Conservation (phyloP, 495 filamentous ascomycete species). For the Cryomyces minteri region DNA sequence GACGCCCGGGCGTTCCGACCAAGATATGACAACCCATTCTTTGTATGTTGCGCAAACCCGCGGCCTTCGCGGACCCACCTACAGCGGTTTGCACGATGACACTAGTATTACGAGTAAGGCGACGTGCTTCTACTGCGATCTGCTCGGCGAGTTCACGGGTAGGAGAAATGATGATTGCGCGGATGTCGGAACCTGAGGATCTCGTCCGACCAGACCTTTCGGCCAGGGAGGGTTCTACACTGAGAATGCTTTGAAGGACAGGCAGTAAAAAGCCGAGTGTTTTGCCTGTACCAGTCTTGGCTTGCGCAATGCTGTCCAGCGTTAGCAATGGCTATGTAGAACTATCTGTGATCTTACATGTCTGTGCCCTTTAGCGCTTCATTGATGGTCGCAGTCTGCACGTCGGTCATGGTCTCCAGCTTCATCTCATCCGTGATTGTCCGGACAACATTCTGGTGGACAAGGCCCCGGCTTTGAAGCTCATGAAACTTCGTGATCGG, state of each 20-base stretch:
- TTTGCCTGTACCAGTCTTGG: conserved; percentile 28
- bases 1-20: conserved; percentile 76
- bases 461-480: conserved; percentile 37
- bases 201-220: conserved; percentile 5
- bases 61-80: conserved; percentile 61
- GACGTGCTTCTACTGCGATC: conserved; percentile 67
- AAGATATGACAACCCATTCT: conserved; percentile 70
- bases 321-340: background rate
- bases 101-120: conserved; percentile 44
- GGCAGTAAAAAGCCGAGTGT: conserved; percentile 26
- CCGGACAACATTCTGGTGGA: conserved; percentile 44
- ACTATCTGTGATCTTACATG: conserved; percentile 39
- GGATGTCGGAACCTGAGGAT: conserved; percentile 47
- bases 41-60: conserved; percentile 42
- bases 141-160: conserved; percentile 92
- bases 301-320: conserved; percentile 21
- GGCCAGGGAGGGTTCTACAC: conserved; percentile 33
- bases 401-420: conserved; percentile 75
- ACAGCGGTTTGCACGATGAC: conserved; percentile 73
- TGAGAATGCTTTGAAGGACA: conserved; percentile 36
- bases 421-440: conserved; percentile 57
- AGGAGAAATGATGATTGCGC: conserved; percentile 80
- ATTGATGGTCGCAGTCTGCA: conserved; percentile 72
- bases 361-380: conserved; percentile 60
- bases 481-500: conserved; percentile 51